Evolutionary conservation across 495 filamentous ascomycete species (phyloP), one percentile per base, ranked within the genome.

Genomic region (Sabuloglossum arenarium): DNA sequence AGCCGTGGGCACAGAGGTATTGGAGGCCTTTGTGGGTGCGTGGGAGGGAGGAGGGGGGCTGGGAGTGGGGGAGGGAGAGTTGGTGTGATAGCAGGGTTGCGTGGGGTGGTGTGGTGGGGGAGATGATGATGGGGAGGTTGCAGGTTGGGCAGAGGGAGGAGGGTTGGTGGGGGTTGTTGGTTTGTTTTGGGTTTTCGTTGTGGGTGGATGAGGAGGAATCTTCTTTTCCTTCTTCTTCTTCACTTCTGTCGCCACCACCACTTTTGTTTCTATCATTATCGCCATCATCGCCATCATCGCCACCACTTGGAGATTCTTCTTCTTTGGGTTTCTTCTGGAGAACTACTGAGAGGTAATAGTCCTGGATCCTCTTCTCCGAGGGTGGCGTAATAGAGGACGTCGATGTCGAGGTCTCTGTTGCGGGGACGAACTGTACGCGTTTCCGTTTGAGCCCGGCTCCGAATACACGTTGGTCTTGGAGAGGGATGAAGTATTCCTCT

Each of bases 21-120:
- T 75, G 73, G 8, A 97, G 72, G 0, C 89, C 89, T 66, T 79
- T 78, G 34, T 84, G 76, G 1, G 73, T 74, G n/a, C 89, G 81
- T 65, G 94, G 84, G 1, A 94, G 68, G 56, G 84, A 76, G 0
- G 88, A 94, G 1, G 90, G 90, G 0, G 88, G 86, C 61, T 88
- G 79, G 0, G 86, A 88, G 62, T 94, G 86, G 16, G 74, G 62
- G 1, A 94, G 74, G 60, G 80, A 85, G 45, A 86, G 70, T 71
- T 94, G 88, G 61, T 96, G 88, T 0, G 84, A 82, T 57, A 93
- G 73, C 12, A 82, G 84, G 6, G 76, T 74, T 66, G 84, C 77
- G 65, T 94, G 88, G 9, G 37, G 42, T 14, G 61, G 45, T 37
- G 55, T 11, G 19, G 34, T 23, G 24, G 57, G 10, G 11, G 59